Evolutionary conservation across 192 early-diverging fungal species (phyloP), one percentile per base, ranked within the genome.

Genomic region (Backusella westeae): DNA sequence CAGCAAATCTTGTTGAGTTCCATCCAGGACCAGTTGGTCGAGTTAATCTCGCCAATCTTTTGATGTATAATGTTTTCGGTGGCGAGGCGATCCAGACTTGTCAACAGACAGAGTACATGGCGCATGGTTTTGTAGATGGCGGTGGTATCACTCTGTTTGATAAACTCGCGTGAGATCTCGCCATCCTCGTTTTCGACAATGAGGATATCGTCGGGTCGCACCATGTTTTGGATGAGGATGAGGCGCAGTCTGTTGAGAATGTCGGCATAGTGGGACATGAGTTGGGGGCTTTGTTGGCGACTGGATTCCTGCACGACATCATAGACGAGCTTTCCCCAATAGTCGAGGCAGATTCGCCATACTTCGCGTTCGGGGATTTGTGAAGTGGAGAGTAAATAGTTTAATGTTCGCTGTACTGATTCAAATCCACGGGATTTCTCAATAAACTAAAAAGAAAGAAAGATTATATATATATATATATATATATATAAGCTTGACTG

Each of bases 291-390:
- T 44, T 42, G 29, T 23, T 52, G 34, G 0, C 23, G 35, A 7
- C 21, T 75, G 21, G 38, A 44, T 12, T 41, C 70, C 42, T 71
- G 70, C 1, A 71, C 42, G 0, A 74, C 44, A 35, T 59, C 59
- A 4, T 42, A 75, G 1, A 59, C 26, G 34, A 71, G 19, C 70
- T 78, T 78, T 10, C 66, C 77, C 77, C 77, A 78, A 36, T 73
- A 78, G 49, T 78, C 77, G 29, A 78, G 32, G 39, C 77, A 78
- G 1, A 78, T 73, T 14, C 52, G 69, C 72, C 71, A 74, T 12
- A 78, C 23, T 26, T 76, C 75, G n/a, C 67, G 29, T 21, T 76
- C 75, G 19, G 38, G 67, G 19, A 76, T 49, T 49, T 36, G 42
- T 39, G 75, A 69, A 6, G 69, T 29, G 4, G 53, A 34, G 6